These are phyloP conservation scores for Physaria fendleri DNA, from an alignment of 345 rosid genomes.

Conservation along the genomic window DNA sequence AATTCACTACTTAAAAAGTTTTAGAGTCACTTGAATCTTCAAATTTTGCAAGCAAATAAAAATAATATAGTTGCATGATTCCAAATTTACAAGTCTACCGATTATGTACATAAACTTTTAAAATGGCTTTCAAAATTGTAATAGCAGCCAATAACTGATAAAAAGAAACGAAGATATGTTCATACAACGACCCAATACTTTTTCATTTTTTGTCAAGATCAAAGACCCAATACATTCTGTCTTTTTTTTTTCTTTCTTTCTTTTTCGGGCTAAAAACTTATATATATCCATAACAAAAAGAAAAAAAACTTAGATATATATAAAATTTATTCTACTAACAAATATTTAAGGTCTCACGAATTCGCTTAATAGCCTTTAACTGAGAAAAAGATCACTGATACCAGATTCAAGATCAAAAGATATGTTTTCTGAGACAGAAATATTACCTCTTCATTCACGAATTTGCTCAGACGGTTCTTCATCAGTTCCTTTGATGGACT, in stretches of 20 bases:
- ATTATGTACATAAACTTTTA: not conserved
- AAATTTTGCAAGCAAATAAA: not conserved
- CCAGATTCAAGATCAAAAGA: conserved; percentile 4
- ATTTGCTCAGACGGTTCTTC: conserved; percentile 9
- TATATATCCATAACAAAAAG: conserved; percentile 15
- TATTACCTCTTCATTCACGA: conserved; percentile 48
- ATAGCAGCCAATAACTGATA: not conserved
- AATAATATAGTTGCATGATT: not conserved
- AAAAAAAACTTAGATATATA: conserved; percentile 11
- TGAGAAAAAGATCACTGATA: conserved; percentile 17
- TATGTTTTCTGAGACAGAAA: conserved; percentile 17
- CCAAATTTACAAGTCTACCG: not conserved
- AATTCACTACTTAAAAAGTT: too few relatives aligned
- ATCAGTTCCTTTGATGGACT: conserved; percentile 18
- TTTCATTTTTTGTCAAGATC: not conserved
- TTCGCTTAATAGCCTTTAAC: conserved; percentile 22
- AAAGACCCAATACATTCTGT: too few relatives aligned
- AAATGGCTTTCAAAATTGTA: conserved; percentile 7
- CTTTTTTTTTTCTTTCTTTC: not conserved
- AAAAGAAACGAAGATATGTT: not conserved
- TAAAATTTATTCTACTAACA: conserved; percentile 29
- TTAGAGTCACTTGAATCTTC: too few relatives aligned
- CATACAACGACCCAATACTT: conserved; percentile 20
- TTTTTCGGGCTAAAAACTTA: not conserved
- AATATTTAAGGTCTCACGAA: conserved; percentile 31